phyloP scores from a whole-genome alignment of 495 filamentous ascomycete genomes.

The Penicillium canariense region DNA sequence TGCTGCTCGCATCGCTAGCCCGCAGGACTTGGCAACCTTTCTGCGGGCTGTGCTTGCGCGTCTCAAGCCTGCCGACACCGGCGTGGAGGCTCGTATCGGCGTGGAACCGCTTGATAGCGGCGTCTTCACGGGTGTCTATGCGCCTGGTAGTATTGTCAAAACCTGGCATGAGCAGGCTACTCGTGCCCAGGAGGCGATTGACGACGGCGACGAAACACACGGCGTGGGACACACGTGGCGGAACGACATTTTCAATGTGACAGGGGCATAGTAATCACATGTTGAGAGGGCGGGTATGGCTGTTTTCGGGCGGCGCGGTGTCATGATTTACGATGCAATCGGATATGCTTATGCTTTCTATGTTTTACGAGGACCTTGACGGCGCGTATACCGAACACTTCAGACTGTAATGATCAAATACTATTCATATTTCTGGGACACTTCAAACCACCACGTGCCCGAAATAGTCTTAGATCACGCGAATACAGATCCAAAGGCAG shows the following conservation, averaged over 20 bases:
- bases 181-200: conserved; percentile 60
- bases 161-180: conserved; percentile 79
- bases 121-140: conserved; percentile 79
- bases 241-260: conserved; percentile 81
- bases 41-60: conserved; percentile 76
- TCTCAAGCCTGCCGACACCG: conserved; percentile 67
- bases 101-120: conserved; percentile 60
- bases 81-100: conserved; percentile 69
- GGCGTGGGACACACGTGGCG: conserved; percentile 58
- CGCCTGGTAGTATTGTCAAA: conserved; percentile 83
- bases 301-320: background rate
- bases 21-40: conserved; percentile 76
- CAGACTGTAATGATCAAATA: background rate
- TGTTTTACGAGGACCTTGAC: conserved; percentile 7
- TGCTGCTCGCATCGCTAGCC: conserved; percentile 78
- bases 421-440: background rate
- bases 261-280: conserved; percentile 7
- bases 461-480: no score
- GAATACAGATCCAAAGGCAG: no score
- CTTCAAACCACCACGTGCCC: background rate
- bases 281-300: background rate
- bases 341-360: background rate
- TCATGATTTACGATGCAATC: background rate
- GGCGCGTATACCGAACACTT: background rate
- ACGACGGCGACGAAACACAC: conserved; percentile 51